Percentiles rank a stretch among this genome's conserved stretches.
These are phyloP conservation scores for Emiliania huxleyi DNA, from an alignment of 78 protist species.

Conservation along the genomic window DNA sequence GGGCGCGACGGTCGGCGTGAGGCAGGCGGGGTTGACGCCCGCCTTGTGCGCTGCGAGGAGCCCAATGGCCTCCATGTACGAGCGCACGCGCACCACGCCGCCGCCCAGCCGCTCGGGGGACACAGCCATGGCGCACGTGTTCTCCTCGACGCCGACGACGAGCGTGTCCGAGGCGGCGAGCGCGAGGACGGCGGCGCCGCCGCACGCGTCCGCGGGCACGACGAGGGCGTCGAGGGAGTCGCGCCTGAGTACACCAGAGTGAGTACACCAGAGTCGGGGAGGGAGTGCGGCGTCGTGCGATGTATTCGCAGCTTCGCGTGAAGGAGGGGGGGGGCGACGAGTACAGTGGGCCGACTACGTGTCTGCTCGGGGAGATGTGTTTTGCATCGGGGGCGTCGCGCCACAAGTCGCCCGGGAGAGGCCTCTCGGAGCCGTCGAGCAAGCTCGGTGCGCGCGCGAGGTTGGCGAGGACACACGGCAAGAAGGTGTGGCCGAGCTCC, in stretches of 20 bases:
- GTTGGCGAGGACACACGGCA: conserved; percentile 38
- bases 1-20: background rate
- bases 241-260: too few species aligned
- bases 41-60: background rate
- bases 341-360: too few species aligned
- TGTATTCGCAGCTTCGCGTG: too few species aligned
- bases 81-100: background rate
- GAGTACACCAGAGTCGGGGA: too few species aligned
- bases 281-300: too few species aligned
- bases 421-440: background rate
- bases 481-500: conserved; percentile 35
- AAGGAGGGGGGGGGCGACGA: too few species aligned
- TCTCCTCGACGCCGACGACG: conserved; percentile 7
- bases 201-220: conserved; percentile 1
- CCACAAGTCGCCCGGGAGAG: background rate
- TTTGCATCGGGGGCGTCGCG: background rate
- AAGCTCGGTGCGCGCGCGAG: conserved; percentile 23
- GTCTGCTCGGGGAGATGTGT: too few species aligned
- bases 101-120: background rate
- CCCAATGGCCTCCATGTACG: conserved; percentile 4
- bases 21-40: conserved; percentile 16
- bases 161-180: background rate
- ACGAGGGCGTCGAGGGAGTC: background rate
- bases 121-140: background rate
- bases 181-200: background rate